A percentile compares a stretch with the other conserved stretches of the same genome.
These are phyloP conservation scores for Blastobotrys illinoisensis DNA, from an alignment of 1,139 yeast genomes.

Conservation along the genomic window DNA sequence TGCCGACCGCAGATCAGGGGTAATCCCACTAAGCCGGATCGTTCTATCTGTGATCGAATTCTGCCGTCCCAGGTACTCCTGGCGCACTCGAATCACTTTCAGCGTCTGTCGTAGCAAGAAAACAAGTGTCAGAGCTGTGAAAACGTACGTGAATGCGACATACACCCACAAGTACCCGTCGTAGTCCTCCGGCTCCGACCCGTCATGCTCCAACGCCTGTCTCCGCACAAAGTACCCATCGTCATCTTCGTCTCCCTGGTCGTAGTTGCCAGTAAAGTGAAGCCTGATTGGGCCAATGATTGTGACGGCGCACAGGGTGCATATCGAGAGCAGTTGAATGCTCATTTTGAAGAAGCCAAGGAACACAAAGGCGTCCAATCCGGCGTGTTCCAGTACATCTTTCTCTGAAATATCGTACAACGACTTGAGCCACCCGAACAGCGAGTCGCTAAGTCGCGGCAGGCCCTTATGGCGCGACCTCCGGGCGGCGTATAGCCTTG, in stretches of 20 bases:
- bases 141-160: slow-evolving; percentile 78
- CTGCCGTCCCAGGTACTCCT: slow-evolving; percentile 77
- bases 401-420: slow-evolving; percentile 62
- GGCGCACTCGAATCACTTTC: slow-evolving; percentile 70
- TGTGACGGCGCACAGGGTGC: slow-evolving; percentile 57
- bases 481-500: slow-evolving; percentile 64
- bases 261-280: slow-evolving; percentile 63
- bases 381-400: slow-evolving; percentile 82
- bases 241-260: slow-evolving; percentile 43
- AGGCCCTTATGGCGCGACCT: slow-evolving; percentile 32
- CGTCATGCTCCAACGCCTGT: slow-evolving; percentile 13
- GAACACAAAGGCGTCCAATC: slow-evolving; percentile 88
- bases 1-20: slow-evolving; percentile 70
- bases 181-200: slow-evolving; percentile 31
- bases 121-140: slow-evolving; percentile 63
- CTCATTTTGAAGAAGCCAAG: slow-evolving; percentile 76
- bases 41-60: slow-evolving; percentile 91
- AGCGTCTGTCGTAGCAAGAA: slow-evolving; percentile 63
- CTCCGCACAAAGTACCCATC: slow-evolving; percentile 3
- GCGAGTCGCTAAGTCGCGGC: slow-evolving; percentile 42
- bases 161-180: slow-evolving; percentile 61
- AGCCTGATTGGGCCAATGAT: slow-evolving; percentile 72
- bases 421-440: slow-evolving; percentile 77
- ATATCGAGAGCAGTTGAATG: slow-evolving; percentile 52
- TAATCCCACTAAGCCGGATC: slow-evolving; percentile 85